Evolutionary conservation across 495 filamentous ascomycete species (phyloP).

Genomic region (Penicillium simplicissimum): DNA sequence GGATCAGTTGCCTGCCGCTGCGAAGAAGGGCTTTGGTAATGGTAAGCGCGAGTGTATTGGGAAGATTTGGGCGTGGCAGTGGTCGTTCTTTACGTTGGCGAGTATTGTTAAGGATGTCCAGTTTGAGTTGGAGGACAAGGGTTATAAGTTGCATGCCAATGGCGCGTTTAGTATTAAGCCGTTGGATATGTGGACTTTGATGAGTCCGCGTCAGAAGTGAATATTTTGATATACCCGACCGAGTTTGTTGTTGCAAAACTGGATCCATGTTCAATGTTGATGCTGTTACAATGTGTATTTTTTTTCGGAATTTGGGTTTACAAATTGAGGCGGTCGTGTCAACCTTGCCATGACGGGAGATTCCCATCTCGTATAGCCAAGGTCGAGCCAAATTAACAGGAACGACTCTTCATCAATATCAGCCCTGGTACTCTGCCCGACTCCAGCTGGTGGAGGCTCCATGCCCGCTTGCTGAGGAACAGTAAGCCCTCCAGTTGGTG

Average conservation of each 20-base stretch:
- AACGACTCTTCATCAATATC: too few relatives aligned
- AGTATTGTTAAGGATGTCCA: constrained; percentile 45
- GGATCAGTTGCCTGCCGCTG: constrained; percentile 55
- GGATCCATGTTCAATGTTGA: neutral
- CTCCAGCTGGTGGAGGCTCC: too few relatives aligned
- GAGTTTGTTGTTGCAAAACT: neutral
- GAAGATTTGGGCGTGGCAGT: constrained; percentile 65
- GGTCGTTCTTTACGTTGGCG: constrained; percentile 44
- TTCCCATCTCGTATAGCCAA: too few relatives aligned
- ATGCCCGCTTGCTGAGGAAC: too few relatives aligned
- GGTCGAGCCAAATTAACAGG: too few relatives aligned
- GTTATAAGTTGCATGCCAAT: constrained; percentile 42
- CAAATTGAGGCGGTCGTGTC: constrained; percentile 6
- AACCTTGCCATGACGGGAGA: too few relatives aligned
- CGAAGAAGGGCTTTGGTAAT: constrained; percentile 71
- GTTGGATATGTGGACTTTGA: constrained; percentile 34
- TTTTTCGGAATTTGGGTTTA: neutral
- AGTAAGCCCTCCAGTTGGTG: too few relatives aligned
- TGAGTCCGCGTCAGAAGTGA: constrained; percentile 39
- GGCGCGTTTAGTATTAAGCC: constrained; percentile 44
- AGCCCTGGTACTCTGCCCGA: too few relatives aligned
- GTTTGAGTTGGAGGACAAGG: constrained; percentile 45
- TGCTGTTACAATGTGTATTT: neutral
- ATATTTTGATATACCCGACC: neutral
- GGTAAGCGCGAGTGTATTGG: constrained; percentile 70